Evolutionary conservation across 1,284 basidiomycete species (phyloP), one percentile per base, ranked within the genome.

Genomic region (Austroboletus novae-zelandiae): DNA sequence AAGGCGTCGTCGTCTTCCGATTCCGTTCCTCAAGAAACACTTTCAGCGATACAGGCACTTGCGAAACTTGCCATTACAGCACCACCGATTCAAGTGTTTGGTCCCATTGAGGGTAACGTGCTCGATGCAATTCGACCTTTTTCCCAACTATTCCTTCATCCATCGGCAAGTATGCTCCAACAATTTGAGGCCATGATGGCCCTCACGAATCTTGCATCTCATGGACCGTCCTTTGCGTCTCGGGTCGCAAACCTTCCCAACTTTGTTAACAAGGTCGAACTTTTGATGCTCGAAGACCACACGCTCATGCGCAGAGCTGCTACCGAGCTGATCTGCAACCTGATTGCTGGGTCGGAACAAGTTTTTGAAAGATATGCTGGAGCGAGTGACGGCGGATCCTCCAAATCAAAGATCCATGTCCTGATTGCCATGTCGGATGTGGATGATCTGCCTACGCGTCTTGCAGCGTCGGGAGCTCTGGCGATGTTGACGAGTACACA

Each of bases 181-280:
- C 80, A 80, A 40, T 99, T 99, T 62, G 96, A 99, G 68, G 83
- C 86, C 4, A 77, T 94, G 55, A 95, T 99, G 91, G 95, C 94
- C 1, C 77, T 99, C 43, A 99, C 96, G 5, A 99, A 99, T 65
- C 72, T 99, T 32, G 86, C 94, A 1, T 94, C 91, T n/a, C 78
- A 89, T 45, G 80, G 80, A 50, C 72, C 81, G 0, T 77, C 80
- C 36, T 69, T 85, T n/a, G 83, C 88, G 4, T 73, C 77, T 17
- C 79, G 83, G 32, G 79, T 95, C 37, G 81, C 81, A 2, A 72
- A 70, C 47, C 71, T 77, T 1, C 76, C 82, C n/a, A 80, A 82
- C 4, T 65, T 94, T 20, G 61, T 92, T 44, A 75, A 75, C 61
- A 84, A 81, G 53, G 74, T 91, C 8, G 93, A 96, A 63, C 77